Evolutionary conservation across 2,329 filamentous ascomycete genomes (phyloP), one percentile per base, ranked within the genome.

Genomic region (Colletotrichum incanum): DNA sequence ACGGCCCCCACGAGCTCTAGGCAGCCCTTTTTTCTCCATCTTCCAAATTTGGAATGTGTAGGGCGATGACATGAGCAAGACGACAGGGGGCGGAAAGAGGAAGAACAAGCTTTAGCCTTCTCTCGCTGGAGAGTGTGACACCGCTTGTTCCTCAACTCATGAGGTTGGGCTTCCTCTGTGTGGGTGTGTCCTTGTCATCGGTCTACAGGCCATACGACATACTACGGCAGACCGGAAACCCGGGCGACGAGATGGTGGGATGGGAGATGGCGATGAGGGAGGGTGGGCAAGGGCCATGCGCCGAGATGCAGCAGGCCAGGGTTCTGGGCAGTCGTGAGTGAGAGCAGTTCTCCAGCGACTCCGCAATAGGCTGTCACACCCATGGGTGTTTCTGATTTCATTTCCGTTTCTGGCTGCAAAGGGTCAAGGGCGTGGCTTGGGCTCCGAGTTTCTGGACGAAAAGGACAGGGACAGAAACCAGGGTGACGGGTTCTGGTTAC

Each of bases 1-100:
- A 72, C 31, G 65, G 69, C 65, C 65, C 69, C 69, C 59, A 72
- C 58, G 67, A 52, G 26, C 58, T 47, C 69, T 54, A 72, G 69
- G 69, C 69, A 72, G 59, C 69, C 56, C 37, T 54, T 49, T 63
- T 43, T 16, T 1, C 31, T 34, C n/a, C 8, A 6, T 43, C n/a
- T 71, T 71, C 59, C 69, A 43, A 72, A 72, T 59, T 62, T 72
- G 58, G 65, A 6, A 49, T 54, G 54, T 63, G 52, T n/a, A 64
- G 65, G 69, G 26, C 37, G 65, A 69, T 63, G 49, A 68, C 52
- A 72, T 55, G 64, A 50, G 56, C 56, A 26, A 62, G 49, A 62
- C 23, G 20, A 54, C 69, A 20, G 34, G 61, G 43, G 65, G 45
- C 28, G 26, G 31, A 31, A 49, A 61, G 34, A 43, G 31, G 65